phyloP scores from a whole-genome alignment of 345 rosid species.

The Arabis alpina region DNA sequence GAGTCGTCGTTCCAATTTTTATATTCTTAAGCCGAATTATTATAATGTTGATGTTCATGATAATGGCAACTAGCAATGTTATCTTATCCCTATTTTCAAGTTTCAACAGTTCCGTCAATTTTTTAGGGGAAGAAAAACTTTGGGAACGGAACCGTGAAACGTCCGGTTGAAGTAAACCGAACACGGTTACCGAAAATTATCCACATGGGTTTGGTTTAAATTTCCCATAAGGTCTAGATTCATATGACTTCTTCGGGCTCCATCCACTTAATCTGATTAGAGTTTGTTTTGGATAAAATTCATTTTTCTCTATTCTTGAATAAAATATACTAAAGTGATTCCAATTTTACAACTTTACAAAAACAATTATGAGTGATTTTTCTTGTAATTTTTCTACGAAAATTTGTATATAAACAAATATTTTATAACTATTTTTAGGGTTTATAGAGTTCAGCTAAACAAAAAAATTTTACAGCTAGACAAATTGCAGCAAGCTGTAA shows the following conservation, averaged over 20 bases:
- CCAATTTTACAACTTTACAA: neutral
- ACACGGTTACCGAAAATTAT: constrained; percentile 39
- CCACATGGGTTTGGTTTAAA: constrained; percentile 39
- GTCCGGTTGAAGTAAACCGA: constrained; percentile 44
- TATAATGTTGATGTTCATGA: constrained; percentile 33
- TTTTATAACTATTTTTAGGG: neutral
- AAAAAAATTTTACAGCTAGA: neutral
- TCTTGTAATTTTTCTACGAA: neutral
- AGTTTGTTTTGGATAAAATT: neutral
- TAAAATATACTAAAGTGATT: neutral
- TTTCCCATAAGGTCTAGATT: constrained; percentile 39
- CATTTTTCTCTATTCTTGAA: neutral
- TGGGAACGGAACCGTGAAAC: constrained; percentile 36
- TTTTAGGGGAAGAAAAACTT: constrained; percentile 18
- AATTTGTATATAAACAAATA: neutral
- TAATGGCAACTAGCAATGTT: constrained; percentile 26
- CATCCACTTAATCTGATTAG: constrained; percentile 25
- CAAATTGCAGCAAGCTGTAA: constrained; percentile 27
- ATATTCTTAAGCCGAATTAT: neutral
- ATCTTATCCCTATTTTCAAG: neutral
- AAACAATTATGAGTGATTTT: constrained; percentile 1
- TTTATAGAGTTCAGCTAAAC: neutral
- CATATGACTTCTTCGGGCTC: constrained; percentile 35
- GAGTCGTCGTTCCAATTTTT: neutral
- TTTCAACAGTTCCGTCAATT: constrained; percentile 23